These are phyloP conservation scores for Wickerhamiella brachini DNA, from an alignment of 805 yeast species.

Conservation along the genomic window DNA sequence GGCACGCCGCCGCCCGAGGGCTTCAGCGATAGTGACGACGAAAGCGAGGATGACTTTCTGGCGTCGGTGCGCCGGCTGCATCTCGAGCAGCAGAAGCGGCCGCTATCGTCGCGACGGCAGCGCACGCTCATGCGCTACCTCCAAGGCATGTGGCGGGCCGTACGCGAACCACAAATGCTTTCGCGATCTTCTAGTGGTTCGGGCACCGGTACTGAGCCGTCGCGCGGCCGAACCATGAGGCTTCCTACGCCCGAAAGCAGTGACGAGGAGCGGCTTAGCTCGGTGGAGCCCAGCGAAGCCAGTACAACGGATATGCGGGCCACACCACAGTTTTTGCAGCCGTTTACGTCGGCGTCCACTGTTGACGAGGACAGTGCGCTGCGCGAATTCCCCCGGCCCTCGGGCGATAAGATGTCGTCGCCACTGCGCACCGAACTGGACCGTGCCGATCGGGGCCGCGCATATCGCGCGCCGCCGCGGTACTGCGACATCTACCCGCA, in stretches of 20 bases:
- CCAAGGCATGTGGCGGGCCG: not conserved
- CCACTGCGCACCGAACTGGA: not conserved
- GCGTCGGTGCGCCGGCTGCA: conserved; percentile 3
- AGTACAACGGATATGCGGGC: not conserved
- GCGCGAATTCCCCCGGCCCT: not conserved
- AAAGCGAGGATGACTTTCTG: conserved; percentile 2
- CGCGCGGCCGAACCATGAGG: not conserved
- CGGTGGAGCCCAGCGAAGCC: not conserved
- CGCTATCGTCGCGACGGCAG: not conserved
- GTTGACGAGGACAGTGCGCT: not conserved
- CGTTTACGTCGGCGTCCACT: not conserved
- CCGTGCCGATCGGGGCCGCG: not conserved
- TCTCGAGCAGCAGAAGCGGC: not conserved
- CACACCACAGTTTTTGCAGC: not conserved
- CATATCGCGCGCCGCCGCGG: conserved; percentile 5
- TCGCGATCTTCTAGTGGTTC: not conserved
- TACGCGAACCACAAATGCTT: not conserved
- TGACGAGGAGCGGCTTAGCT: not conserved
- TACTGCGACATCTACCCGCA: conserved; percentile 8
- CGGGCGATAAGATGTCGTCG: not conserved
- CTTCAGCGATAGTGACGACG: not conserved
- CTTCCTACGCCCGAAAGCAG: not conserved
- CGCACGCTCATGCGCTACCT: not conserved
- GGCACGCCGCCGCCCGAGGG: not conserved
- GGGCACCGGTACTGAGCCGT: not conserved